phyloP scores from a whole-genome alignment of 805 yeast species.

The Sugiyamaella mastotermitis region DNA sequence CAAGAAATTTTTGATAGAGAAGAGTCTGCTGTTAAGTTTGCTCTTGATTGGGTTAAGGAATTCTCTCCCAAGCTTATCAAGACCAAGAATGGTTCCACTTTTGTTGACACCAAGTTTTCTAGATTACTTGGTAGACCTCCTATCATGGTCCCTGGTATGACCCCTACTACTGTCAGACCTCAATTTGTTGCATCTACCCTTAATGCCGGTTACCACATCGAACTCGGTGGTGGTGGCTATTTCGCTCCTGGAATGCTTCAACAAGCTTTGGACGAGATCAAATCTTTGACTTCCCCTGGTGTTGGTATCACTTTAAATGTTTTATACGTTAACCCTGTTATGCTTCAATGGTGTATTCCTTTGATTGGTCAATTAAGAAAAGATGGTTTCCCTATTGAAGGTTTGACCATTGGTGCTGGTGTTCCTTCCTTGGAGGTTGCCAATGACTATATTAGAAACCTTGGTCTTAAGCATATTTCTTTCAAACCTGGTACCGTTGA shows the following conservation, averaged over 20 bases:
- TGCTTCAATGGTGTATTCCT: conserved; percentile 99
- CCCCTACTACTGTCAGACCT: conserved; percentile 95
- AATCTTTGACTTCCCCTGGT: conserved; percentile 68
- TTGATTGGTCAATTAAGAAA: conserved; percentile 82
- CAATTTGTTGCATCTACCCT: conserved; percentile 90
- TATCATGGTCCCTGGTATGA: conserved; percentile 98
- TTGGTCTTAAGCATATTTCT: conserved; percentile 90
- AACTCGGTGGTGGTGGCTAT: conserved; percentile 99
- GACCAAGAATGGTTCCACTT: conserved; percentile 59
- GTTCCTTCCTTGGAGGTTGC: conserved; percentile 98
- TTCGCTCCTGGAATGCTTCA: conserved; percentile 68
- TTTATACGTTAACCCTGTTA: conserved; percentile 93
- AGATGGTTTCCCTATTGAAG: conserved; percentile 92
- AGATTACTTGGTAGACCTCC: conserved; percentile 92
- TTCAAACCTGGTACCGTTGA: conserved; percentile 98
- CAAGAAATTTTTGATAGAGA: conserved; percentile 84
- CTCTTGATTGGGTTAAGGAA: conserved; percentile 86
- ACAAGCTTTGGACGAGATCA: conserved; percentile 68
- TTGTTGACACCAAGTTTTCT: conserved; percentile 91
- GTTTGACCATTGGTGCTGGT: conserved; percentile 98
- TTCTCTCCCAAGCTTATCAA: conserved; percentile 80
- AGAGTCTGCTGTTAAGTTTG: conserved; percentile 61
- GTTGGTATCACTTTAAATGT: conserved; percentile 86
- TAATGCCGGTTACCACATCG: conserved; percentile 96
- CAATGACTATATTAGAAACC: conserved; percentile 85